phyloP scores from a whole-genome alignment of 306 rosid species.

The Begonia peltatifolia region DNA sequence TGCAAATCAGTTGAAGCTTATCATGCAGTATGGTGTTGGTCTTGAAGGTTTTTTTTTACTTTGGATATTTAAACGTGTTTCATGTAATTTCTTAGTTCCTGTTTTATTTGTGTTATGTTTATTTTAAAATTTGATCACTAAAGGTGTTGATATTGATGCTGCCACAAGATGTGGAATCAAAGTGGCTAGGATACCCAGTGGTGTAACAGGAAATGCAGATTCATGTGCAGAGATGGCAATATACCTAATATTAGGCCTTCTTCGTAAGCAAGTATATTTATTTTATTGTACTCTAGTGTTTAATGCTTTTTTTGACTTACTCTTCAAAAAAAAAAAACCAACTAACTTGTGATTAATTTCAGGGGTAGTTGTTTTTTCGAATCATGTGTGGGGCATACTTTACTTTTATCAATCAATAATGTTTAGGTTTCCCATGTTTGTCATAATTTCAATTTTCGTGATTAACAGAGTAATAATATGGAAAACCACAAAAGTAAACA shows the following conservation, averaged over 20 bases:
- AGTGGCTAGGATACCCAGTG: conserved; percentile 77
- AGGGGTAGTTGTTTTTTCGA: too few relatives aligned
- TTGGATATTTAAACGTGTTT: conserved; percentile 1
- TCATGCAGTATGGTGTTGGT: conserved; percentile 90
- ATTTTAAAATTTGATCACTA: conserved; percentile 6
- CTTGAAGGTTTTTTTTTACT: conserved; percentile 48
- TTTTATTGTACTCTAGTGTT: neutral
- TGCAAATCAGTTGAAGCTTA: conserved; percentile 60
- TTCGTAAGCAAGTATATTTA: conserved; percentile 65
- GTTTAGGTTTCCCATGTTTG: too few relatives aligned
- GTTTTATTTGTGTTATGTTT: neutral
- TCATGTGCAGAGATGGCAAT: conserved; percentile 92
- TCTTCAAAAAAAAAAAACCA: too few relatives aligned
- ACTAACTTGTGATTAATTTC: too few relatives aligned
- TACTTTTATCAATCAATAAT: too few relatives aligned
- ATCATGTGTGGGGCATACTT: too few relatives aligned
- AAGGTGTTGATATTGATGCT: conserved; percentile 85
- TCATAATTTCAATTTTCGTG: too few relatives aligned
- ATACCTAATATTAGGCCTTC: conserved; percentile 73
- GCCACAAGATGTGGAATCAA: conserved; percentile 77
- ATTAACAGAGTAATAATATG: too few relatives aligned
- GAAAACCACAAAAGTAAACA: too few relatives aligned
- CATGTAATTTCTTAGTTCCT: too few relatives aligned
- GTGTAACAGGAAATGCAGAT: conserved; percentile 60
- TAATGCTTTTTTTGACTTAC: neutral